Percentiles rank a stretch among this genome's conserved stretches.
Conservation (phyloP, 2,329 filamentous ascomycete species). For the Thelonectria discophora region DNA sequence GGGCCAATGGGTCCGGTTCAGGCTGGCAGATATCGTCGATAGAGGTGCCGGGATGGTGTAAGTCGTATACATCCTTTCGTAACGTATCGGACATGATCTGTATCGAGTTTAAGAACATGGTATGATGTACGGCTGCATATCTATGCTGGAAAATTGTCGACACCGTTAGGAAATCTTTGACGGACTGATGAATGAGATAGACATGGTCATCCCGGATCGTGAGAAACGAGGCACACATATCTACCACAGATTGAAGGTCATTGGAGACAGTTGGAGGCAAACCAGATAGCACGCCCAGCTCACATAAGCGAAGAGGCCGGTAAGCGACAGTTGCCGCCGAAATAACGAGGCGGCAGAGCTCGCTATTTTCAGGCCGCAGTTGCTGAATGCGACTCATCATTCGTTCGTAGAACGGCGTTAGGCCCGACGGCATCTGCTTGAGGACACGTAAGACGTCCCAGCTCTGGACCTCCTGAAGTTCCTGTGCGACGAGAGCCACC, state of each 20-base stretch:
- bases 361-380: conserved; percentile 36
- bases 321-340: conserved; percentile 42
- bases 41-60: conserved; percentile 34
- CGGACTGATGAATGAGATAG: conserved; percentile 54
- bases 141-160: conserved; percentile 45
- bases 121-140: conserved; percentile 37
- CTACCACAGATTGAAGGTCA: conserved; percentile 7
- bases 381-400: conserved; percentile 31
- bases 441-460: conserved; percentile 25
- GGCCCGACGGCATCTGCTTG: conserved; percentile 39
- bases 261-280: conserved; percentile 12
- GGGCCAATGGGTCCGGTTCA: conserved; percentile 24
- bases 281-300: conserved; percentile 43
- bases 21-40: conserved; percentile 22
- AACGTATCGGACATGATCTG: conserved; percentile 43
- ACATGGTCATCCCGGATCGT: conserved; percentile 43
- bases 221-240: conserved; percentile 47
- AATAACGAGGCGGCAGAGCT: conserved; percentile 49
- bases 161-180: conserved; percentile 50
- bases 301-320: conserved; percentile 48
- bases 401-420: neutral
- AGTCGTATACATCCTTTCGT: conserved; percentile 47
- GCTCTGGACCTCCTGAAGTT: conserved; percentile 19
- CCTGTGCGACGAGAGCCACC: conserved; percentile 37
- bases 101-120: conserved; percentile 49